phyloP scores from a whole-genome alignment of 2,329 filamentous ascomycete species.

The Penicillium sp. region DNA sequence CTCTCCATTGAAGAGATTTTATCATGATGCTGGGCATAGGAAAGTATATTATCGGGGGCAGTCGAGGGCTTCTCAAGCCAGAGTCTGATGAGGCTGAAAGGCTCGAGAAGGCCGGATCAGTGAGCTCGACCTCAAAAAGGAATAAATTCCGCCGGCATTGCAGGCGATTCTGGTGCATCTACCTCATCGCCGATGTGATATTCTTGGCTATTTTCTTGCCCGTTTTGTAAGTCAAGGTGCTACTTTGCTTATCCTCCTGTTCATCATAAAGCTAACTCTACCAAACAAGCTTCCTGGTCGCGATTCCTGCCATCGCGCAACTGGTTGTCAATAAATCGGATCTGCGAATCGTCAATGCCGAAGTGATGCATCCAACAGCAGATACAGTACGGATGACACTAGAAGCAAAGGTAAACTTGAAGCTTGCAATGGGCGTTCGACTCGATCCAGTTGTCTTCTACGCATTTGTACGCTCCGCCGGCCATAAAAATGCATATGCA shows the following conservation, averaged over 20 bases:
- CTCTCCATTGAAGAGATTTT: not conserved
- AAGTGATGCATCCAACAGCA: conserved; percentile 19
- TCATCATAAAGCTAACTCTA: not conserved
- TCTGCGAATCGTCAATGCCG: conserved; percentile 36
- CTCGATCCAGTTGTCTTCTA: conserved; percentile 20
- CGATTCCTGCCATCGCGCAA: conserved; percentile 49
- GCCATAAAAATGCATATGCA: conserved; percentile 16
- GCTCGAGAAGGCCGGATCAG: conserved; percentile 13
- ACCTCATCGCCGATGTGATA: conserved; percentile 43
- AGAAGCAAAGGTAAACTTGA: conserved; percentile 19
- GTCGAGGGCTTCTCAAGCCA: conserved; percentile 15
- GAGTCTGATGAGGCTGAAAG: conserved; percentile 5
- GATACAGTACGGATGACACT: conserved; percentile 22
- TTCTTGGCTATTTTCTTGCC: conserved; percentile 49
- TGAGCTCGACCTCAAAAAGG: conserved; percentile 9
- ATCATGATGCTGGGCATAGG: conserved; percentile 2
- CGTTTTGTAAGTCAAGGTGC: conserved; percentile 41
- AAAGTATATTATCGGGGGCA: conserved; percentile 15
- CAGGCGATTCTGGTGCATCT: conserved; percentile 46
- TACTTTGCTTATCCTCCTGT: not conserved
- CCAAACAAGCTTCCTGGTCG: conserved; percentile 44
- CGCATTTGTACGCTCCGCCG: conserved; percentile 16
- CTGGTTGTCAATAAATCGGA: conserved; percentile 44
- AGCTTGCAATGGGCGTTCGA: conserved; percentile 17
- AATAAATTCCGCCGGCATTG: conserved; percentile 45